Evolutionary conservation across 2,329 filamentous ascomycete genomes (phyloP), one percentile per base, ranked within the genome.

Genomic region (Kalmusia sp.): DNA sequence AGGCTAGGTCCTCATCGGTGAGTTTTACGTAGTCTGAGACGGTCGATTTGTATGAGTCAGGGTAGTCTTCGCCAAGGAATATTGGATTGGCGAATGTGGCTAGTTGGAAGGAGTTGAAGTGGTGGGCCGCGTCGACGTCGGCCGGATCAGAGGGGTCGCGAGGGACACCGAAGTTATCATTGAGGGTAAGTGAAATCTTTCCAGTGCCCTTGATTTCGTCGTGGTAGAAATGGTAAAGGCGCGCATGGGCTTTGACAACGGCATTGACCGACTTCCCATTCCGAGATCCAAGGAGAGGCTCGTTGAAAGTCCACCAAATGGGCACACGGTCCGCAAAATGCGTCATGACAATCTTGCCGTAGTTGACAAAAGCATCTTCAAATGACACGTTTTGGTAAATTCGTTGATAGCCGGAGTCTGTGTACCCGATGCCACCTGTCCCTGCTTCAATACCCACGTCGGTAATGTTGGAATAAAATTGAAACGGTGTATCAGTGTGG

Each of bases 221-320:
- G 39, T 81, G 78, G 66, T 86, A 85, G 68, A 80, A 85, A 62
- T 79, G 68, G 35, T 78, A 80, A 0, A 82, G 73, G 19, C 77
- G 71, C 0, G 81, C 80, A 51, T 84, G 81, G 0, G 81, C 73
- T 51, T 79, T 79, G 49, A 69, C 60, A 3, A 69, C 59, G 0
- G 66, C 52, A 39, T 70, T 44, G 27, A 69, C 58, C 0, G 55
- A 83, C 58, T 74, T 73, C 2, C 77, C 76, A 45, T 78, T 77
- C 44, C 70, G 66, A 2, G 73, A 69, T 21, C 75, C 74, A 1
- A 81, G 61, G 0, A 80, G 68, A 2, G 81, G 81, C 64, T 84
- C 82, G 57, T 84, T 83, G 65, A 82, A 83, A 1, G 80, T 83
- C 59, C 79, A 80, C 79, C 80, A 84, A 3, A 78, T 72, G 0